Percentiles rank a stretch among this genome's conserved stretches.
Evolutionary conservation across 768 basidiomycete genomes (phyloP).

Genomic region (Tylopilus felleus): DNA sequence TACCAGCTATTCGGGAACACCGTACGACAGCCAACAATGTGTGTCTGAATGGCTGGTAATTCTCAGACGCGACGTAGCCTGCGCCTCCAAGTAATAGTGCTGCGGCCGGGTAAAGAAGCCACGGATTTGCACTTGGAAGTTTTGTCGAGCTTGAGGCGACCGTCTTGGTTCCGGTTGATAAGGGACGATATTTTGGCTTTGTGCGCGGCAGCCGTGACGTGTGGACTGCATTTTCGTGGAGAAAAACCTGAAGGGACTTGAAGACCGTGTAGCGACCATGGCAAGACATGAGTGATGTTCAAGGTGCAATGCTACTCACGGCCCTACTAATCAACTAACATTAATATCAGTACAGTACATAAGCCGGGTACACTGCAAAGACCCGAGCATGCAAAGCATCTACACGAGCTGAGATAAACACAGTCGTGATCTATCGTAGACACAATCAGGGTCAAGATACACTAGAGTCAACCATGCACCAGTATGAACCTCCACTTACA

Average conservation of each 20-base stretch:
- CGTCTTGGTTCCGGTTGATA: conserved; percentile 11
- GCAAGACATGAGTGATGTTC: conserved; percentile 14
- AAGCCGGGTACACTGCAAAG: too few species aligned
- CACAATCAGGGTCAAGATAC: not conserved
- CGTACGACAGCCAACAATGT: conserved; percentile 67
- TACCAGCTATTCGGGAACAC: conserved; percentile 76
- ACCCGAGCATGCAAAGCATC: not conserved
- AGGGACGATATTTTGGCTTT: conserved; percentile 4
- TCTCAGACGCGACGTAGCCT: conserved; percentile 55
- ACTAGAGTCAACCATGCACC: not conserved
- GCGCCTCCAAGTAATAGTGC: conserved; percentile 30
- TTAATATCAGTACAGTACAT: too few species aligned
- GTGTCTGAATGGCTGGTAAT: conserved; percentile 72
- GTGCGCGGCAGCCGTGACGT: conserved; percentile 1
- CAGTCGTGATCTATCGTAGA: not conserved
- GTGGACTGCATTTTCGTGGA: conserved; percentile 1
- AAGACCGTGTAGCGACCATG: conserved; percentile 12
- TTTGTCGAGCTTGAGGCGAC: not conserved
- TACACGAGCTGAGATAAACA: not conserved
- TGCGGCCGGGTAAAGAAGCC: conserved; percentile 26
- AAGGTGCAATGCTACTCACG: too few species aligned
- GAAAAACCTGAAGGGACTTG: conserved; percentile 11
- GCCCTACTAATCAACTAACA: too few species aligned
- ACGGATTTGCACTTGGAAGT: conserved; percentile 10
- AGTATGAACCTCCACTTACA: too few species aligned